Evolutionary conservation across 495 filamentous ascomycete species (phyloP).

Genomic region (Chaetomium tenue): DNA sequence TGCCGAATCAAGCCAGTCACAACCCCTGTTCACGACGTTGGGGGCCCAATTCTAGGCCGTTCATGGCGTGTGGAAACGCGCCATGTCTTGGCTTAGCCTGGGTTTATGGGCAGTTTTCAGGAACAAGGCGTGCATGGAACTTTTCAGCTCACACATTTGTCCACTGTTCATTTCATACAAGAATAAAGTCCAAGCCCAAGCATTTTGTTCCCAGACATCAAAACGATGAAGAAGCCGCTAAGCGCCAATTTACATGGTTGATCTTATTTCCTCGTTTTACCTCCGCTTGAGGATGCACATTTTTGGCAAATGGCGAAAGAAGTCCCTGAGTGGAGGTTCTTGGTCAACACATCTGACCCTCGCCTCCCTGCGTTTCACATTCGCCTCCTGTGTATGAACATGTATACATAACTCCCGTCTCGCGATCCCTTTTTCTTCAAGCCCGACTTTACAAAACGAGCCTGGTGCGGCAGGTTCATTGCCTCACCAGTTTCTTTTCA

Average conservation of each 20-base stretch:
- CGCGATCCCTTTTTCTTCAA: background rate
- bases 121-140: no score
- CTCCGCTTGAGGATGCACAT: no score
- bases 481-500: background rate
- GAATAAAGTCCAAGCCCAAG: no score
- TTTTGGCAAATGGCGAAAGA: no score
- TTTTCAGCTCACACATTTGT: no score
- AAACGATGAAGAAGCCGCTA: no score
- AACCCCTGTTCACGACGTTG: conserved; percentile 2
- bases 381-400: background rate
- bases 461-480: background rate
- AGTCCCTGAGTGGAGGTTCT: no score
- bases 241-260: no score
- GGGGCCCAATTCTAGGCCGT: background rate
- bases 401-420: background rate
- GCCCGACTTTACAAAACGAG: background rate
- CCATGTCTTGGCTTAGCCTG: background rate
- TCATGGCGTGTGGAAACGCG: background rate
- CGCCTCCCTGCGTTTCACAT: background rate
- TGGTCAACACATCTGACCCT: background rate
- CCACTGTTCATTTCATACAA: no score
- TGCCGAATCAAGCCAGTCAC: conserved; percentile 12
- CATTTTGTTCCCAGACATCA: no score
- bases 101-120: background rate
- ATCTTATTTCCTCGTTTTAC: no score